Conservation (phyloP, 495 filamentous ascomycete genomes). For the Filosporella fistucella region DNA sequence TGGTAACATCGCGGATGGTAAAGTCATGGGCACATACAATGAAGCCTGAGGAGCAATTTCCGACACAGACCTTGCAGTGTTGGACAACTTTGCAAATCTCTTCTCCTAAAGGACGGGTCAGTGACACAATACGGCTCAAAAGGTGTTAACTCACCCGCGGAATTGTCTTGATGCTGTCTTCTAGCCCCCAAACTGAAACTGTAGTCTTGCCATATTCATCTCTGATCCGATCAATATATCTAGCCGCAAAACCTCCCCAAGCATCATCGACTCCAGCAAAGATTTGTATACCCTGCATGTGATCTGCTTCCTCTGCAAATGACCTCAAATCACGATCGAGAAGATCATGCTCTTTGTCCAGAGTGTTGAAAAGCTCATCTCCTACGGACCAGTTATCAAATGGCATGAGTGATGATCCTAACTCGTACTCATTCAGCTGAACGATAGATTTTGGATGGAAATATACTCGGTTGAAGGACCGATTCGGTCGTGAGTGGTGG, state of each 20-base stretch:
- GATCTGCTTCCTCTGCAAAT: conserved; percentile 90
- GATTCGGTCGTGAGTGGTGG: conserved; percentile 58
- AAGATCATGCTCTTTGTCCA: conserved; percentile 83
- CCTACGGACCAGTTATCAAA: conserved; percentile 80
- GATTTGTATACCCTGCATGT: conserved; percentile 82
- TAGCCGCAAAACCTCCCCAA: conserved; percentile 84
- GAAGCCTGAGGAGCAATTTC: conserved; percentile 66
- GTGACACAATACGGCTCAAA: neutral
- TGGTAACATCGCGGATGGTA: conserved; percentile 54
- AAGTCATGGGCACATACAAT: conserved; percentile 72
- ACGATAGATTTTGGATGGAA: conserved; percentile 89
- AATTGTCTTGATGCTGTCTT: conserved; percentile 50
- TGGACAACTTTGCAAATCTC: conserved; percentile 54
- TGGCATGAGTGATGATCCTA: conserved; percentile 69
- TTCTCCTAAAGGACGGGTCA: conserved; percentile 31
- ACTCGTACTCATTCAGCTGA: conserved; percentile 82
- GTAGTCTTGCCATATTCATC: conserved; percentile 88
- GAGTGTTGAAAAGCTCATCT: conserved; percentile 72
- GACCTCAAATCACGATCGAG: conserved; percentile 82
- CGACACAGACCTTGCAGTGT: conserved; percentile 64
- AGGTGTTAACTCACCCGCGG: conserved; percentile 44
- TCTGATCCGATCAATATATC: conserved; percentile 73
- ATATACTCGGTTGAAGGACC: conserved; percentile 82
- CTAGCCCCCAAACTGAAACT: conserved; percentile 82
- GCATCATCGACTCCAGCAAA: conserved; percentile 79